Percentiles rank a stretch among this genome's conserved stretches.
Conservation (phyloP, 768 basidiomycete species). For the Chalciporus pseudorubinellus region DNA sequence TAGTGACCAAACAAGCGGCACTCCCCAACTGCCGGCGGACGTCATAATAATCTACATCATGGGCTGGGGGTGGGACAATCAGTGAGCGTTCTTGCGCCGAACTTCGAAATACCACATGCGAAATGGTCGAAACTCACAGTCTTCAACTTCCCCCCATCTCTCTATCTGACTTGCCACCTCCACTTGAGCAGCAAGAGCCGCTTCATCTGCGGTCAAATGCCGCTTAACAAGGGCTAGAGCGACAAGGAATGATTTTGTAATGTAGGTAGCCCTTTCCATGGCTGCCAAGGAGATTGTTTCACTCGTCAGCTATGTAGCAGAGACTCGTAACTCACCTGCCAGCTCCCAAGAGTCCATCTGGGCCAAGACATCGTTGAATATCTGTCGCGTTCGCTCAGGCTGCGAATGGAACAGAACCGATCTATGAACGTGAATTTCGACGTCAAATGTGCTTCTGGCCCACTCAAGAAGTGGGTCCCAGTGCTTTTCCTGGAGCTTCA, state of each 20-base stretch:
- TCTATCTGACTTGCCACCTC: slow-evolving; percentile 96
- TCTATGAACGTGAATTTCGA: slow-evolving; percentile 66
- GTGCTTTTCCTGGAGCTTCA: slow-evolving; percentile 71
- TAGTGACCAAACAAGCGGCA: slow-evolving; percentile 59
- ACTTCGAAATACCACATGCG: slow-evolving; percentile 5
- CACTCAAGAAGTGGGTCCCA: slow-evolving; percentile 90
- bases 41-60: slow-evolving; percentile 97
- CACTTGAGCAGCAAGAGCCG: slow-evolving; percentile 80
- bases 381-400: slow-evolving; percentile 61
- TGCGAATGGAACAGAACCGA: slow-evolving; percentile 74
- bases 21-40: slow-evolving; percentile 83
- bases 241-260: slow-evolving; percentile 89
- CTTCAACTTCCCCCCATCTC: slow-evolving; percentile 99
- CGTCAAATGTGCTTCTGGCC: slow-evolving; percentile 62
- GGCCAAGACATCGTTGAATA: slow-evolving; percentile 55
- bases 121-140: slow-evolving; percentile 61
- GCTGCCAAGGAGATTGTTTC: slow-evolving; percentile 44
- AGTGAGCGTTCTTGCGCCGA: slow-evolving; percentile 3
- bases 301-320: neutral
- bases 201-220: slow-evolving; percentile 76
- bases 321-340: slow-evolving; percentile 59
- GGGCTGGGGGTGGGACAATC: slow-evolving; percentile 55
- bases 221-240: slow-evolving; percentile 80
- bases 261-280: slow-evolving; percentile 86
- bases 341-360: slow-evolving; percentile 81